Percentiles rank a stretch among this genome's conserved stretches.
Conservation (phyloP, 805 yeast genomes). For the Zygotorulaspora florentina region DNA sequence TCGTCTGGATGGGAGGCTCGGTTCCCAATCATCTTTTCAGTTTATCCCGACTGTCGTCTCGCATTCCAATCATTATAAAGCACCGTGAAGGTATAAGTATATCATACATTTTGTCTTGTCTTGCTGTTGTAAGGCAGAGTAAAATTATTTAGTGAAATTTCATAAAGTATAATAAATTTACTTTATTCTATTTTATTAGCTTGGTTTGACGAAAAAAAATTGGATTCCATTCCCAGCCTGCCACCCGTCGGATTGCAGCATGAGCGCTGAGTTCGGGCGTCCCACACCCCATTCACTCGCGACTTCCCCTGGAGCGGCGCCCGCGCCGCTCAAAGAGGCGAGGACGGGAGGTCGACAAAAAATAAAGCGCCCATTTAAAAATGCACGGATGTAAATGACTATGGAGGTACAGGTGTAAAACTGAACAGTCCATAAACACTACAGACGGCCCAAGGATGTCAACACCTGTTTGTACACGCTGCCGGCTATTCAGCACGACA, state of each 20-base stretch:
- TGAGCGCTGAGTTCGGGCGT: not conserved
- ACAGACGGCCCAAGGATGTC: too few relatives aligned
- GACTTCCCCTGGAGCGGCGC: too few relatives aligned
- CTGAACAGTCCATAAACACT: too few relatives aligned
- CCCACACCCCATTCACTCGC: too few relatives aligned
- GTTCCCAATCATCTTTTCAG: not conserved
- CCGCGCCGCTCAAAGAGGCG: too few relatives aligned
- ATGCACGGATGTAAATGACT: too few relatives aligned
- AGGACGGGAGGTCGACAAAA: too few relatives aligned
- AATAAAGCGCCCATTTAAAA: too few relatives aligned
- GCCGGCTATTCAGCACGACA: too few relatives aligned
- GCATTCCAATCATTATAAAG: not conserved
- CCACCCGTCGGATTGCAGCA: not conserved
- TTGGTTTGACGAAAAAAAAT: not conserved
- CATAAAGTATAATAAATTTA: not conserved
- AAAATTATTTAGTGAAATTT: not conserved
- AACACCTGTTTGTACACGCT: too few relatives aligned
- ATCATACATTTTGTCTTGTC: slow-evolving; percentile 13
- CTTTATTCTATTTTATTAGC: not conserved
- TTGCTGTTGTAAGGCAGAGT: slow-evolving; percentile 2
- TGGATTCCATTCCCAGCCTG: not conserved
- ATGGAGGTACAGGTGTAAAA: too few relatives aligned
- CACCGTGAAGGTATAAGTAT: not conserved
- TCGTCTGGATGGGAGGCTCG: too few relatives aligned
- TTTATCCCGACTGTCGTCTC: not conserved